A percentile compares a stretch with the other conserved stretches of the same genome.
phyloP scores from a whole-genome alignment of 2,329 filamentous ascomycete species.

The Coniochaeta hoffmannii region DNA sequence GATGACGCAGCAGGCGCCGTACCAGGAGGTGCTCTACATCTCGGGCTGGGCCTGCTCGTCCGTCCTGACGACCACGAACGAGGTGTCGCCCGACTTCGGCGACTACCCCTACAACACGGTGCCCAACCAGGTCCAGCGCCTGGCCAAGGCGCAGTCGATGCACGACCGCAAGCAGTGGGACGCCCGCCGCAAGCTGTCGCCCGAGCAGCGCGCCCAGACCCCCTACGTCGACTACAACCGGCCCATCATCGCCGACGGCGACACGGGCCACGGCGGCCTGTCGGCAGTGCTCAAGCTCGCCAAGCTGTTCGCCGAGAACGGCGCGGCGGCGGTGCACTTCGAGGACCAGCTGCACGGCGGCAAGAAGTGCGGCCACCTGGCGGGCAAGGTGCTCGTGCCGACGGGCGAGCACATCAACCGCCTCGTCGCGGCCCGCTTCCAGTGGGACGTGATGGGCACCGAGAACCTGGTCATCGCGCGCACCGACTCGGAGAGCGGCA shows the following conservation, averaged over 20 bases:
- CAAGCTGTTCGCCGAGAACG: slow-evolving; percentile 95
- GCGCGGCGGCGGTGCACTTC: slow-evolving; percentile 92
- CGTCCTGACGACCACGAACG: slow-evolving; percentile 86
- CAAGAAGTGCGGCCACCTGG: slow-evolving; percentile 96
- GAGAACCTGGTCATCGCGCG: slow-evolving; percentile 94
- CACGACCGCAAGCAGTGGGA: slow-evolving; percentile 97
- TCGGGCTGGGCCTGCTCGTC: slow-evolving; percentile 98
- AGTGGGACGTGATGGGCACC: slow-evolving; percentile 96
- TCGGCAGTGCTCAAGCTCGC: slow-evolving; percentile 92
- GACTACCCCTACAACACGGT: slow-evolving; percentile 99
- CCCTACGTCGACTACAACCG: slow-evolving; percentile 89
- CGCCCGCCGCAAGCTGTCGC: slow-evolving; percentile 65
- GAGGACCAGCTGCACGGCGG: slow-evolving; percentile 97
- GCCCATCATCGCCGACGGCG: slow-evolving; percentile 92
- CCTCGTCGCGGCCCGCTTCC: slow-evolving; percentile 83
- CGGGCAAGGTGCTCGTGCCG: slow-evolving; percentile 91
- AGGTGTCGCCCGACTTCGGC: slow-evolving; percentile 95
- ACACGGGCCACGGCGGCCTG: slow-evolving; percentile 90
- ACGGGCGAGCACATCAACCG: slow-evolving; percentile 95
- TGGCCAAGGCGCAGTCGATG: slow-evolving; percentile 94
- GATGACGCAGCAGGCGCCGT: slow-evolving; percentile 95
- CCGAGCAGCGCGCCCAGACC: slow-evolving; percentile 64
- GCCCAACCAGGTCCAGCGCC: slow-evolving; percentile 91
- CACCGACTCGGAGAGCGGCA: slow-evolving; percentile 92
- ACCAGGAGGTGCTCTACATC: slow-evolving; percentile 93